Evolutionary conservation across 179 eudicot genomes (phyloP).

Genomic region (Silene vulgaris): DNA sequence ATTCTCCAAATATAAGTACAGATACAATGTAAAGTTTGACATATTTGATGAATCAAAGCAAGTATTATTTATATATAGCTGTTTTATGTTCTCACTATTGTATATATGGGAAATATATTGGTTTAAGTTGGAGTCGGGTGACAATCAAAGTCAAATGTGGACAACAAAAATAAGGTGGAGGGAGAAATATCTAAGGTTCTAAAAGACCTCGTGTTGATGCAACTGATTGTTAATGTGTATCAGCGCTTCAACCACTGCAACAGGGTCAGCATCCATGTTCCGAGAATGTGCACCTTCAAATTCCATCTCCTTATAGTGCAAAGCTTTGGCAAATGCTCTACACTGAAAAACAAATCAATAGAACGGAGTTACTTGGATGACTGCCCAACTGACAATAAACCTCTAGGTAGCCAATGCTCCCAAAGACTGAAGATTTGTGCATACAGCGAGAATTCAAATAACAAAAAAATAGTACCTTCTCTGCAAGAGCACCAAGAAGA

Average conservation of each 20-base stretch:
- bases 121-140: background rate
- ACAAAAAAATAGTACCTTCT: constrained; percentile 52
- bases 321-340: constrained; percentile 98
- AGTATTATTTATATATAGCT: background rate
- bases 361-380: constrained; percentile 19
- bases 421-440: background rate
- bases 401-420: background rate
- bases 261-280: constrained; percentile 91
- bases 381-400: constrained; percentile 5
- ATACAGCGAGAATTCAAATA: background rate
- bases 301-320: constrained; percentile 98
- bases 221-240: constrained; percentile 95
- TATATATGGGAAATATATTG: background rate
- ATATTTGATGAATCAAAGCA: background rate
- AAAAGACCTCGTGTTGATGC: constrained; percentile 91
- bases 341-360: constrained; percentile 53
- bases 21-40: background rate
- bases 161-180: background rate
- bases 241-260: constrained; percentile 91
- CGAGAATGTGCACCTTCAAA: constrained; percentile 90
- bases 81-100: background rate
- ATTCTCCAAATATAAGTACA: constrained; percentile 1
- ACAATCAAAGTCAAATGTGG: background rate
- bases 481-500: constrained; percentile 98
- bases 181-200: background rate